Base-by-base conservation (phyloP, 306 rosid species). In the Abrus precatorius region DNA sequence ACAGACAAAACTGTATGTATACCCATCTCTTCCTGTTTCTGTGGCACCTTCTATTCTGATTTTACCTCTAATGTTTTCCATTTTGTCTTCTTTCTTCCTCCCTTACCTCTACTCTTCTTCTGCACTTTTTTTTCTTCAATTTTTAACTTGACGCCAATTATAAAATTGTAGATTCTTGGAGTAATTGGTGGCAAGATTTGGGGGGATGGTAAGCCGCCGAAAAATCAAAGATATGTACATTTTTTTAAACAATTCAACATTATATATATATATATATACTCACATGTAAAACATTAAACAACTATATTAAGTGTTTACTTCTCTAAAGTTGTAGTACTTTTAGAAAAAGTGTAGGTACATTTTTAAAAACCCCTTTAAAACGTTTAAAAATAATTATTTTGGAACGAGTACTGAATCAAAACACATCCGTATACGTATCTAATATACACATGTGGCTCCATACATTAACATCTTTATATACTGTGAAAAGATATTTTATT, bases 171-270 rank as follows among this genome's bases (percentile, higher is more conserved):
- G 80, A 69, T 69, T 68, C 84, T 84, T 48, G 92, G 93, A 91
- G 95, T 83, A 88, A 92, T 89, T 88, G 89, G 89, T 84, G 97
- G 97, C 97, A 90, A 76, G 92, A 95, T 91, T 92, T 80, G 84
- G 85, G 85, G 98, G 97, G 86, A 85, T 88, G 8, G 74, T 71
- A 81, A 50, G 91, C 94, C 85, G 92, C 97, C 93, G 79, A 67
- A 56, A 74, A 77, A 77, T 79, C 59, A 67, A 82, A 84, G 78
- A 70, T 72, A 56, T 77, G 59, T 59, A 45, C 56, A 29, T 69
- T 36, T 36, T 34, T 36, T 36, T 36, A 36, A 36, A 36, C 40
- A 36, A 4, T 36, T 36, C 40, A 36, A 36, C 40, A 36, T 36
- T 36, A 4, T 36, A 20, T 20, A 20, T 20, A 20, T 36, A 4